phyloP scores from a whole-genome alignment of 2,329 filamentous ascomycete genomes.

The Colletotrichum sp. region DNA sequence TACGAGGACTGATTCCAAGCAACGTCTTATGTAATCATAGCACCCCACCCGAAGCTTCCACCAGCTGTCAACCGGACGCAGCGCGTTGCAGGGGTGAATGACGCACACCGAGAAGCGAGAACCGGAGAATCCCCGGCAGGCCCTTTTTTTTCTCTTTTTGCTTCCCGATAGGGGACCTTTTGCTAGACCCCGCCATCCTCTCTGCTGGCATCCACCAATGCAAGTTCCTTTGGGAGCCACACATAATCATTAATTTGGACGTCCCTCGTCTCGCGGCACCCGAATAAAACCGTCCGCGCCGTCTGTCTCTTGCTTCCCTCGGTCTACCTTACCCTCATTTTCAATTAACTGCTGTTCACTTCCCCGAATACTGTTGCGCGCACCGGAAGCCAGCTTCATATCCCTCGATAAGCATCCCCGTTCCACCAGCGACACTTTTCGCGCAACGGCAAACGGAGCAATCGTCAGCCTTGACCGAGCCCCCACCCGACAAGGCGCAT shows the following conservation, averaged over 20 bases:
- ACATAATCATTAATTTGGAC: constrained; percentile 18
- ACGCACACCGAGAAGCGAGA: constrained; percentile 13
- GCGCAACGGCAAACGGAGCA: neutral
- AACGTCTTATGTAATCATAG: neutral
- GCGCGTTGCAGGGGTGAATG: neutral
- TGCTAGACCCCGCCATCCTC: neutral
- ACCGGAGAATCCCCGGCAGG: constrained; percentile 7
- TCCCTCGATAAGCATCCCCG: neutral
- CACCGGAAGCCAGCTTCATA: neutral
- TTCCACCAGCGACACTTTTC: neutral
- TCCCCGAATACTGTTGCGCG: neutral
- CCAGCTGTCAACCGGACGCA: neutral
- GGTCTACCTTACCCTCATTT: neutral
- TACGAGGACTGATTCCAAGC: neutral
- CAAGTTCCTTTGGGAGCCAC: constrained; percentile 9
- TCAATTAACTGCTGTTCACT: neutral
- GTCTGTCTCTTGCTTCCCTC: neutral
- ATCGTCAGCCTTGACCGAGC: neutral
- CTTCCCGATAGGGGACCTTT: neutral
- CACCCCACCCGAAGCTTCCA: neutral
- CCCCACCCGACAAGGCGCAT: neutral
- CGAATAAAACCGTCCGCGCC: neutral
- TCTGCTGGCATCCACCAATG: constrained; percentile 7
- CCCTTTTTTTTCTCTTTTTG: neutral
- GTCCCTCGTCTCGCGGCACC: constrained; percentile 2